Evolutionary conservation across 1,284 basidiomycete species (phyloP).

Genomic region (Schizophyllum amplum): DNA sequence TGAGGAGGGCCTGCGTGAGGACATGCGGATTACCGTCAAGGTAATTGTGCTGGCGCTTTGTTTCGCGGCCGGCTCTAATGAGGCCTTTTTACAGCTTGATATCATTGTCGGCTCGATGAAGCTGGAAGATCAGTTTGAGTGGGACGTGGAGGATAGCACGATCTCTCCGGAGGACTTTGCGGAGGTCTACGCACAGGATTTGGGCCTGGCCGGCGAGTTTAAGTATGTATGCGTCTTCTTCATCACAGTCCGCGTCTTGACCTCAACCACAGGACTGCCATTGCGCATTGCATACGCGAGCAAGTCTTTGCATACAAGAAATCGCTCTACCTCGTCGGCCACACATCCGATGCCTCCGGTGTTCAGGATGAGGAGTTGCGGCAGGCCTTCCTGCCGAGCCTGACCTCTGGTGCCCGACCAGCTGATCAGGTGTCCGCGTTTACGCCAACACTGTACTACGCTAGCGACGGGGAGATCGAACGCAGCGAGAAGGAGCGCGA

Average conservation of each 20-base stretch:
- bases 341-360: constrained; percentile 71
- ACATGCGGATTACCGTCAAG: constrained; percentile 88
- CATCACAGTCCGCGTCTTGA: constrained; percentile 7
- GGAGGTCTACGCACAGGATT: constrained; percentile 77
- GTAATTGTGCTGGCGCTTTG: too few species aligned
- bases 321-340: constrained; percentile 86
- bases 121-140: constrained; percentile 96
- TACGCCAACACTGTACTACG: constrained; percentile 85
- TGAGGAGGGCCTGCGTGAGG: constrained; percentile 59
- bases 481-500: constrained; percentile 89
- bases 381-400: constrained; percentile 77
- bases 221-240: constrained; percentile 42
- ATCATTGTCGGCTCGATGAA: constrained; percentile 93
- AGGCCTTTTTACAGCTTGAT: constrained; percentile 63
- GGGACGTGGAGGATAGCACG: constrained; percentile 81
- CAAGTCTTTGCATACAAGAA: constrained; percentile 91
- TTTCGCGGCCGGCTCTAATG: too few species aligned
- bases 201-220: constrained; percentile 91
- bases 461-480: constrained; percentile 85
- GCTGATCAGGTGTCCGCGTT: constrained; percentile 71
- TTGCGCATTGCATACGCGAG: constrained; percentile 93
- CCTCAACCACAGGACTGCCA: constrained; percentile 91
- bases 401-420: constrained; percentile 63
- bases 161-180: constrained; percentile 93
- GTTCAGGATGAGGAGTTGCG: constrained; percentile 92